Conservation (phyloP, 1,284 basidiomycete genomes). For the Somion occarium region DNA sequence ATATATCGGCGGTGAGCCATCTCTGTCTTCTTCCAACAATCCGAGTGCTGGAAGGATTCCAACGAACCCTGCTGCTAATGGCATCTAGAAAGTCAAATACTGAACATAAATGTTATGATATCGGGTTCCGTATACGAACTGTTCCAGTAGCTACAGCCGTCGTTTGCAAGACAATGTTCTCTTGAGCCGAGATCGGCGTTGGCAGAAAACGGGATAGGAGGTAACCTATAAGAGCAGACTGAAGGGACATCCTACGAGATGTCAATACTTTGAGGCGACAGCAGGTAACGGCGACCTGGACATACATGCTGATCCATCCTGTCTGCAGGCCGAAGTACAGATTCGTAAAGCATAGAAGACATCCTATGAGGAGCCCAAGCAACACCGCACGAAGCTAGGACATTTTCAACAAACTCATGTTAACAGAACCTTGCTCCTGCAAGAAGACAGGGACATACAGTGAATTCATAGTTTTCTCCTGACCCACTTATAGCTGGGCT, state of each 20-base stretch:
- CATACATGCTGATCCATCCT: constrained; percentile 71
- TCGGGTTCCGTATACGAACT: constrained; percentile 27
- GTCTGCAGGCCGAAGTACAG: constrained; percentile 76
- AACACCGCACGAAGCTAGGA: constrained; percentile 42
- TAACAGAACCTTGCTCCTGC: background rate
- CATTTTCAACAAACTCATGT: background rate
- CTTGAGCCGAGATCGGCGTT: constrained; percentile 76
- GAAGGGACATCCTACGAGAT: constrained; percentile 86
- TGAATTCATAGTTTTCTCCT: background rate
- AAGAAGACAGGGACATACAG: background rate
- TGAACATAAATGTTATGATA: background rate
- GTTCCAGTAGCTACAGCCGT: constrained; percentile 91
- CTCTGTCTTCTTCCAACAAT: constrained; percentile 68
- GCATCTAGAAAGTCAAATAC: constrained; percentile 50
- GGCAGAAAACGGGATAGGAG: constrained; percentile 76
- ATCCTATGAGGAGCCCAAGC: constrained; percentile 65
- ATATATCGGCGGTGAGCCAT: constrained; percentile 74
- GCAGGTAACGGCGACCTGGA: constrained; percentile 3
- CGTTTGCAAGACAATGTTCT: constrained; percentile 92
- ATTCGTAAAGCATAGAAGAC: constrained; percentile 72
- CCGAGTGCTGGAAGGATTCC: constrained; percentile 91
- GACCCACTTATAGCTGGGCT: background rate
- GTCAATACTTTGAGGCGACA: too few relatives aligned
- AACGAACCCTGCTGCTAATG: constrained; percentile 90
- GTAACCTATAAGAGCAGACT: constrained; percentile 89